These are phyloP conservation scores for Cicer arietinum DNA, from an alignment of 306 rosid genomes.

Conservation along the genomic window DNA sequence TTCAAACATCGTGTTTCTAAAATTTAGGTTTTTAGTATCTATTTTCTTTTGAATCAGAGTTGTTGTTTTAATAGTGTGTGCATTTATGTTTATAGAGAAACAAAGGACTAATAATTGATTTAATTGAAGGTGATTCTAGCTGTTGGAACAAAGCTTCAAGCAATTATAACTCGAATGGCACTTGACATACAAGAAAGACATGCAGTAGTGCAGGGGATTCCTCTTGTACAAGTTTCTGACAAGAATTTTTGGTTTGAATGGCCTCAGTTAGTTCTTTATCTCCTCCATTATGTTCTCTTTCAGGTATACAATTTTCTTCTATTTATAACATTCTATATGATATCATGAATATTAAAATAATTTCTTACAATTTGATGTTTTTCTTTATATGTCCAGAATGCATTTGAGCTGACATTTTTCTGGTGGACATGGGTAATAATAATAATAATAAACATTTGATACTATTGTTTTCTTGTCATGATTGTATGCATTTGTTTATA, in stretches of 20 bases:
- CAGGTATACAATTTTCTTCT: conserved; percentile 56
- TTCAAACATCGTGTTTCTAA: no score
- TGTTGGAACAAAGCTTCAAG: conserved; percentile 95
- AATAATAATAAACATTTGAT: conserved; percentile 41
- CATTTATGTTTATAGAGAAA: neutral
- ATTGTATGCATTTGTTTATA: conserved; percentile 4
- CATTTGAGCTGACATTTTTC: conserved; percentile 94
- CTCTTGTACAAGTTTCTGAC: conserved; percentile 96
- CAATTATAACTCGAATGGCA: conserved; percentile 86
- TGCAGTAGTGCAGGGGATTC: conserved; percentile 96
- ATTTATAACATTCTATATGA: neutral
- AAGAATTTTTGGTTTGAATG: conserved; percentile 83
- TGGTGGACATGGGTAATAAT: conserved; percentile 83
- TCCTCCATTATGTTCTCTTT: conserved; percentile 87
- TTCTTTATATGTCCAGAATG: conserved; percentile 66
- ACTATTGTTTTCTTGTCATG: conserved; percentile 2
- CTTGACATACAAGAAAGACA: conserved; percentile 88
- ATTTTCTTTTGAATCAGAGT: no score
- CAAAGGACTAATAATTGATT: conserved; percentile 34
- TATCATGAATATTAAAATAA: conserved; percentile 18
- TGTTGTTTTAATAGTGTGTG: no score
- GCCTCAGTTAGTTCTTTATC: conserved; percentile 79
- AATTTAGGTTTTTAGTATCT: no score
- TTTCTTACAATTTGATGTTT: conserved; percentile 38
- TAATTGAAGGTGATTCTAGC: conserved; percentile 76